Percentiles rank a stretch among this genome's conserved stretches.
Conservation (phyloP, 2,329 filamentous ascomycete genomes). For the Arthrobotrys sinensis region DNA sequence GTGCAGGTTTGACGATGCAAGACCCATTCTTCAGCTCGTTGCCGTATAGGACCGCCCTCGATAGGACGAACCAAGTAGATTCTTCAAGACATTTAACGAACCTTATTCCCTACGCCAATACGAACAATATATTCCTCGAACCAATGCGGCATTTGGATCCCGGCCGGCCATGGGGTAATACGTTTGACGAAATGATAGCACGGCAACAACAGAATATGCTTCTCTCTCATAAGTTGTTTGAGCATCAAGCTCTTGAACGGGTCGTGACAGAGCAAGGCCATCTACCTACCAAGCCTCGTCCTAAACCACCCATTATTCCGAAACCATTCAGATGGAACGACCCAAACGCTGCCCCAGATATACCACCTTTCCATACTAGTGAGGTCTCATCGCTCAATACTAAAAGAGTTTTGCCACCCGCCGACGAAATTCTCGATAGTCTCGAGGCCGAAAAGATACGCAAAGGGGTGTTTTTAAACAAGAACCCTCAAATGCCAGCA, state of each 20-base stretch:
- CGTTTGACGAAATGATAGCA: neutral
- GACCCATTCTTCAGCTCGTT: neutral
- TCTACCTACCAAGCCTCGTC: neutral
- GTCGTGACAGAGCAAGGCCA: neutral
- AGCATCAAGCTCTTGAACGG: neutral
- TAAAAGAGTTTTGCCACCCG: conserved; percentile 18
- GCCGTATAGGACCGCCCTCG: too few relatives aligned
- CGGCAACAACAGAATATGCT: neutral
- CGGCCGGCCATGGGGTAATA: neutral
- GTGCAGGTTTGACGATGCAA: too few relatives aligned
- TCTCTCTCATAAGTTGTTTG: neutral
- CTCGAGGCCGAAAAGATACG: neutral
- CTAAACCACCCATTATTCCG: neutral
- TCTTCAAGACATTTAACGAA: neutral
- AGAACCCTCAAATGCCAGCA: neutral
- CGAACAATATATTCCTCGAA: neutral
- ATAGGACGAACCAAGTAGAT: neutral
- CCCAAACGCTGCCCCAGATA: too few relatives aligned
- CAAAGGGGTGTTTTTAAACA: conserved; percentile 1
- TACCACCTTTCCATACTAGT: too few relatives aligned
- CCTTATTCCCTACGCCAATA: neutral
- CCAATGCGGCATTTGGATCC: neutral
- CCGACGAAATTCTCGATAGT: conserved; percentile 2
- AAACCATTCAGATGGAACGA: neutral
- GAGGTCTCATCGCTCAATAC: neutral